Evolutionary conservation across 352 stramenopile species (phyloP), one percentile per base, ranked within the genome.

Genomic region (Phytophthora lateralis): DNA sequence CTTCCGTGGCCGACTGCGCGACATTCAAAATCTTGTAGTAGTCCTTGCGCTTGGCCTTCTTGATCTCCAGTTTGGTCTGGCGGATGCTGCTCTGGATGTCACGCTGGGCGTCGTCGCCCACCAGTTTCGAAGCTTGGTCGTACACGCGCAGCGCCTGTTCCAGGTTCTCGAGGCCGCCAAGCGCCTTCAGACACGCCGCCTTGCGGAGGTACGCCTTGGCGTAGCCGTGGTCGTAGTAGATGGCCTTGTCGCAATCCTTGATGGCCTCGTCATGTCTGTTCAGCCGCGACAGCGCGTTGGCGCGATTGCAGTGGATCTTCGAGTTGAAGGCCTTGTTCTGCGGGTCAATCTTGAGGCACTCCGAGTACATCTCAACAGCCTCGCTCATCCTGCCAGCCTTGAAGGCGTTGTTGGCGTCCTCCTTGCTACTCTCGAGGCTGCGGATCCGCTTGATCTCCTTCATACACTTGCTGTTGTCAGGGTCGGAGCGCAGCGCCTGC

Each of bases 21-120:
- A 95, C 94, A 48, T 88, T 87, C 60, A 95, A 60, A 50, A 95
- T 96, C 68, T 97, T 96, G 80, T 99, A 99, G 41, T 97, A 98
- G 74, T 99, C 89, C 71, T 98, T 98, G 61, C 93, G 82, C 66
- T 97, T 97, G n/a, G 92, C 88, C 75, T 97, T 92, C 82, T 98
- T 98, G 12, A 98, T 71, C 53, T 97, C 87, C 51, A 94, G 62
- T 66, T 98, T 96, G 15, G 89, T 94, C 47, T 97, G 82, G 26
- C 85, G 85, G 50, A 96, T 97, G 55, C 74, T 89, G 72, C 56
- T 82, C 55, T 88, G 83, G 47, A 91, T 91, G n/a, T 93, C 83
- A 50, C 86, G 82, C 73, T 90, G 76, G 5, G 74, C 83, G 20
- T 93, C 88, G 57, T 93, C 77, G 48, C 82, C 77, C 2, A 94